Conservation (phyloP, 768 basidiomycete genomes). For the Lepiota brunneoincarnata region DNA sequence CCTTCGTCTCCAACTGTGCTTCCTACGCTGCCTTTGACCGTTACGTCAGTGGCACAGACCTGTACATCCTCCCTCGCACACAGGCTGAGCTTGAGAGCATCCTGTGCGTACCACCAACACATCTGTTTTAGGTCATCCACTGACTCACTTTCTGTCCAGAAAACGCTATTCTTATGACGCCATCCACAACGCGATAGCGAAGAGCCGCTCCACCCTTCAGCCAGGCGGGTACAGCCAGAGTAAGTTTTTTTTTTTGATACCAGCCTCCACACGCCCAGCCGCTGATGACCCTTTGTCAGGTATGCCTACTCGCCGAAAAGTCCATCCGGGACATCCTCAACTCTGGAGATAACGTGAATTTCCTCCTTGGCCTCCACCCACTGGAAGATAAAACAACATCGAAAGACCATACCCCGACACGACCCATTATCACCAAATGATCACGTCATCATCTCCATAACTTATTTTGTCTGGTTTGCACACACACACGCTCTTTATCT, state of each 20-base stretch:
- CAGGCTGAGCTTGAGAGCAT: conserved; percentile 67
- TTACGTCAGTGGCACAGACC: conserved; percentile 66
- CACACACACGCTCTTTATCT: not conserved
- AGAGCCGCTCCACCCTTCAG: conserved; percentile 60
- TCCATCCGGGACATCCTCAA: conserved; percentile 71
- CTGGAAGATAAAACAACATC: conserved; percentile 28
- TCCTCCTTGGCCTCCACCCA: conserved; percentile 63
- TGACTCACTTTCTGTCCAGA: conserved; percentile 32
- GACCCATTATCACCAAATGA: conserved; percentile 45
- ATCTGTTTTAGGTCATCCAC: not conserved
- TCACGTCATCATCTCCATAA: conserved; percentile 7
- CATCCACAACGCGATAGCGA: conserved; percentile 78
- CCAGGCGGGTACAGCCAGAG: conserved; percentile 50
- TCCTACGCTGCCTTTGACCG: conserved; percentile 78
- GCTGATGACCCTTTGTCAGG: conserved; percentile 33
- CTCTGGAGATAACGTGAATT: conserved; percentile 61
- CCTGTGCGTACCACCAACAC: conserved; percentile 45
- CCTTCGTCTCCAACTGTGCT: conserved; percentile 73
- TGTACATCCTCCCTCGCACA: conserved; percentile 67
- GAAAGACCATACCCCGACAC: conserved; percentile 22
- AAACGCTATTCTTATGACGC: conserved; percentile 75
- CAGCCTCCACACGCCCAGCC: not conserved
- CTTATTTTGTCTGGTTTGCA: conserved; percentile 3
- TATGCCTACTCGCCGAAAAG: conserved; percentile 66
- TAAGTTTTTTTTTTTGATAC: conserved; percentile 20